These are phyloP conservation scores for Ettlia oleoabundans DNA, from an alignment of 139 green algal species.

Conservation along the genomic window DNA sequence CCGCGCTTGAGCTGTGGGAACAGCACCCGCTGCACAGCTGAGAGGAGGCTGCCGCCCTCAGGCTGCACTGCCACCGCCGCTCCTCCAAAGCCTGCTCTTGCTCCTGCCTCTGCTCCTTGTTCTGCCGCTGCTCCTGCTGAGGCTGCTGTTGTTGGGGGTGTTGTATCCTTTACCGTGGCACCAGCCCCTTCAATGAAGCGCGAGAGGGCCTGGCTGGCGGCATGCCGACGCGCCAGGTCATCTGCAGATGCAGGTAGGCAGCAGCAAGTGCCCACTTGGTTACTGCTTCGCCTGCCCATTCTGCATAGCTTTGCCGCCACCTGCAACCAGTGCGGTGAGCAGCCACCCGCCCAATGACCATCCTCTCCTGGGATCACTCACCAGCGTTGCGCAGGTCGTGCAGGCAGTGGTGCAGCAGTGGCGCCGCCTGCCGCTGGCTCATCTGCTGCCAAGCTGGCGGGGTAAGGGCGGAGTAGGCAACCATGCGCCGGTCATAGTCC, in stretches of 20 bases:
- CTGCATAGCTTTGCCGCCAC: too few species aligned
- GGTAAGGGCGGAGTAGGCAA: slow-evolving; percentile 61
- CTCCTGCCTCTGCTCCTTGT: not conserved
- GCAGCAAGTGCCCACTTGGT: not conserved
- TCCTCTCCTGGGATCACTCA: not conserved
- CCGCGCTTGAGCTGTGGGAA: slow-evolving; percentile 68
- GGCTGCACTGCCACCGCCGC: not conserved
- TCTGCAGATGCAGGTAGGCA: slow-evolving; percentile 1
- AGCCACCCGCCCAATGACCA: too few species aligned
- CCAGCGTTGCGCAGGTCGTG: slow-evolving; percentile 66
- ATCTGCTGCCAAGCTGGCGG: slow-evolving; percentile 53
- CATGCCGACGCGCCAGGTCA: slow-evolving; percentile 80
- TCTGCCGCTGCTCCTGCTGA: not conserved
- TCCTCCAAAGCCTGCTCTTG: not conserved
- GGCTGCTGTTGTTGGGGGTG: not conserved
- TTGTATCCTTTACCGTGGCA: too few species aligned
- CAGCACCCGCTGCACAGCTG: slow-evolving; percentile 52
- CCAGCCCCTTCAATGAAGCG: slow-evolving; percentile 47
- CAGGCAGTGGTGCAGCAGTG: slow-evolving; percentile 68
- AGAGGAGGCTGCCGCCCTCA: slow-evolving; percentile 21
- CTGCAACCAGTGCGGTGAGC: not conserved
- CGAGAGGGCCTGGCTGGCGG: slow-evolving; percentile 58
- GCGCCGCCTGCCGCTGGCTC: slow-evolving; percentile 44
- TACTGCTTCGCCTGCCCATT: too few species aligned
- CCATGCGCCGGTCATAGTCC: slow-evolving; percentile 76